These are phyloP conservation scores for Ogataea naganishii DNA, from an alignment of 805 yeast species.

Conservation along the genomic window DNA sequence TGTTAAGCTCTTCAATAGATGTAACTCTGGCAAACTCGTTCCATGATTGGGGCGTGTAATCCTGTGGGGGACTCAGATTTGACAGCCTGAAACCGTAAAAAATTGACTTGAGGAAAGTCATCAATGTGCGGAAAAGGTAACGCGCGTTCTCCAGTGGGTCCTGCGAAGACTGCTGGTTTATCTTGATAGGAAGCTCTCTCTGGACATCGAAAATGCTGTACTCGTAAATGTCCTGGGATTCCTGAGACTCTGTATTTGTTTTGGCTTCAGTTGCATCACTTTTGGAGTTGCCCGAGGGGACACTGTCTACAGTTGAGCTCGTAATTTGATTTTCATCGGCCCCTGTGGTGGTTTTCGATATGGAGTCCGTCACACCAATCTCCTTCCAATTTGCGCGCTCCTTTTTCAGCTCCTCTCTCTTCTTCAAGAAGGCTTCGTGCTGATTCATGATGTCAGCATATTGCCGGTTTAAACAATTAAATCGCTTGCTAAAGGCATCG, in stretches of 20 bases:
- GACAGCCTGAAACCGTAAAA: slow-evolving; percentile 84
- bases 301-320: not conserved
- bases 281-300: slow-evolving; percentile 8
- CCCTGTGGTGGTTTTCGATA: not conserved
- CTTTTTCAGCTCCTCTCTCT: slow-evolving; percentile 31
- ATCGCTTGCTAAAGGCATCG: slow-evolving; percentile 80
- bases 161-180: slow-evolving; percentile 39
- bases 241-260: slow-evolving; percentile 4
- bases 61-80: slow-evolving; percentile 70
- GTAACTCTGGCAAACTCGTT: slow-evolving; percentile 79
- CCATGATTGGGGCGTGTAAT: slow-evolving; percentile 55
- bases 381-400: slow-evolving; percentile 28
- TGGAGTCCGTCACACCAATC: slow-evolving; percentile 1
- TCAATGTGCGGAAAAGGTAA: slow-evolving; percentile 75
- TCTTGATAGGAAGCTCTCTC: slow-evolving; percentile 48
- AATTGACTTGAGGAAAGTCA: slow-evolving; percentile 85
- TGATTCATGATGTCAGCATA: slow-evolving; percentile 56
- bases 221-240: slow-evolving; percentile 5
- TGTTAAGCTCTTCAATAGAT: slow-evolving; percentile 72
- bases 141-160: slow-evolving; percentile 85
- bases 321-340: slow-evolving; percentile 5
- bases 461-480: slow-evolving; percentile 65
- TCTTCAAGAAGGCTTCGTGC: slow-evolving; percentile 44
- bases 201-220: slow-evolving; percentile 38
- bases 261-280: slow-evolving; percentile 7